Evolutionary conservation across 192 early-diverging fungal species (phyloP), one percentile per base, ranked within the genome.

Genomic region (Entomortierella parvispora): DNA sequence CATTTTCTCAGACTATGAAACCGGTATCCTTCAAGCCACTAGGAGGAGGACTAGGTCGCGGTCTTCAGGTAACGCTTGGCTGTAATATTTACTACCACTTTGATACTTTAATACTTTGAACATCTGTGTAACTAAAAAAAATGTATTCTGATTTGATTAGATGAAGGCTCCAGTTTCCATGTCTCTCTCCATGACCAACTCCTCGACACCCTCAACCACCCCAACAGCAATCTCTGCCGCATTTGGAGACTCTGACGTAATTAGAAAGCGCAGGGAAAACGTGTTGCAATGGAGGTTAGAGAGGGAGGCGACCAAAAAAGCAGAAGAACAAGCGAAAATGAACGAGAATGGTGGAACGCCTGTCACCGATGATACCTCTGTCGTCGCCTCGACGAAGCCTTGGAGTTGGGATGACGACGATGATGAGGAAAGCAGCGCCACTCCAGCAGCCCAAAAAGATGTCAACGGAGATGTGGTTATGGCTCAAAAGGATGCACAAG

Each of bases 241-340:
- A 28, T 68, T 72, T 28, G 80, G 72, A 53, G 72, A 86, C 23
- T 80, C 81, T 10, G 91, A 91, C 58, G 90, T 92, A 34, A 91
- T 86, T 40, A 82, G 92, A 40, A 88, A 93, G 69, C 71, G 95
- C 50, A 88, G 88, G 59, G 95, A 96, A 83, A 81, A 92, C 33
- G 67, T 97, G 15, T 90, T 93, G 51, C 87, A 92, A 80, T 98
- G 94, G 94, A 78, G 89, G 52, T 88, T 86, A 66, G 88, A 93
- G 68, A 85, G 86, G 58, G 88, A 87, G 58, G 78, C 78, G 23
- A 67, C 70, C 52, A 60, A 78, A 68, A 48, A 85, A 67, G 65
- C 68, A 18, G 71, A 89, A 34, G 81, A 87, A 59, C 56, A 83
- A 32, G 78, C 86, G 2, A 81, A 69, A 45, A 54, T 62, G 8